Evolutionary conservation across 257 asterid species (phyloP).

Genomic region (Salvia miltiorrhiza): DNA sequence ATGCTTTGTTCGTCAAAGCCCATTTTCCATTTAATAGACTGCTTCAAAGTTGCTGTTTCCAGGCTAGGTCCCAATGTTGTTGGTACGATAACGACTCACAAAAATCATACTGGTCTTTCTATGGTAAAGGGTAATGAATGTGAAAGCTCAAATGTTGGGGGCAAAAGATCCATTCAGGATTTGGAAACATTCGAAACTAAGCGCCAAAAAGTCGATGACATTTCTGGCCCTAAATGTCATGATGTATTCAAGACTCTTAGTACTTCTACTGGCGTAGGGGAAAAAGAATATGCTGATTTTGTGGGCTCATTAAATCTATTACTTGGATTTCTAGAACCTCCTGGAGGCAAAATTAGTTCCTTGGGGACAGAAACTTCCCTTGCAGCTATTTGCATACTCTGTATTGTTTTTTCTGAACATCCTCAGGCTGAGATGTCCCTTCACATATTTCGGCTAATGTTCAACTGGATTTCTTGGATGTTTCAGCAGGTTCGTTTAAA

Average conservation of each 20-base stretch:
- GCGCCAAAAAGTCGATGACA: slow-evolving; percentile 54
- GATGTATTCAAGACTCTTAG: slow-evolving; percentile 25
- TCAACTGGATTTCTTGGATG: slow-evolving; percentile 81
- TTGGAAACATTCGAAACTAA: slow-evolving; percentile 40
- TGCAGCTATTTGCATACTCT: slow-evolving; percentile 67
- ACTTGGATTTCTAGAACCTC: slow-evolving; percentile 70
- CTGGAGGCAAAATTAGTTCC: slow-evolving; percentile 40
- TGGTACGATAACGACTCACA: slow-evolving; percentile 34
- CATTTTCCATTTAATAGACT: slow-evolving; percentile 49
- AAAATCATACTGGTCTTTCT: slow-evolving; percentile 26
- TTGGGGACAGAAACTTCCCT: slow-evolving; percentile 55
- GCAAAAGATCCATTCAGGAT: slow-evolving; percentile 57
- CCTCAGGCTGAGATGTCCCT: slow-evolving; percentile 53
- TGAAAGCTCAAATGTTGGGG: slow-evolving; percentile 44
- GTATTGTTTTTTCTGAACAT: slow-evolving; percentile 64
- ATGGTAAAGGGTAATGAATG: slow-evolving; percentile 24
- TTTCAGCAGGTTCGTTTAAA: slow-evolving; percentile 61
- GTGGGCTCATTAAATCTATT: slow-evolving; percentile 51
- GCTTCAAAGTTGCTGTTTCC: slow-evolving; percentile 71
- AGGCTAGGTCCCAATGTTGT: slow-evolving; percentile 55
- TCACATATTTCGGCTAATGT: slow-evolving; percentile 51
- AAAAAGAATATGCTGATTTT: slow-evolving; percentile 61
- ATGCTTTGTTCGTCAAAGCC: slow-evolving; percentile 64
- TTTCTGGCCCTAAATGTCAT: slow-evolving; percentile 30
- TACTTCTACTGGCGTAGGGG: slow-evolving; percentile 35